Base-by-base conservation (phyloP, 805 yeast genomes). In the Nematodospora valgi region DNA sequence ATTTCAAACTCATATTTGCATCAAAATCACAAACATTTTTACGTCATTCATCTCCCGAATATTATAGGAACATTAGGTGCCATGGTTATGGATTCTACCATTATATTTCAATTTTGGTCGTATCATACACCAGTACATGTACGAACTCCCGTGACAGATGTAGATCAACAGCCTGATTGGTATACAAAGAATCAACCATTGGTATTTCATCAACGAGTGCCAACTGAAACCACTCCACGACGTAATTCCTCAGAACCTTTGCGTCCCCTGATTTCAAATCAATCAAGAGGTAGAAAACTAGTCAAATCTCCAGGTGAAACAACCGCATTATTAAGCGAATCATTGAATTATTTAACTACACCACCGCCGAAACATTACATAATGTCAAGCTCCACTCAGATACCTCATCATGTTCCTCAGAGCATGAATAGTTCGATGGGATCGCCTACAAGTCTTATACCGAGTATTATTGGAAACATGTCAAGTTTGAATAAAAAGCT, bases 31-130 rank as follows among this genome's bases (percentile, higher is more conserved):
- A 11, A 12, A 22, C 12, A 12, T 12, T 11, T 11, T 11, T 22
- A 12, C 24, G 12, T 22, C n/a, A 26, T 17, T 17, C 11, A 17
- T 26, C 51, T 86, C 32, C 95, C 96, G 0, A 88, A 79, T 50
- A 62, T 89, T 20, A 51, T 86, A 12, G 96, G 96, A 1, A 78
- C 88, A 45, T 72, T 83, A 0, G 95, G 96, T 4, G 87, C 96
- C 0, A 73, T 88, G 14, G 43, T 78, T 4, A 86, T 88, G 55
- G 72, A 65, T 43, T 32, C 41, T 14, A 43, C 58, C 12, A 54
- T 66, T 18, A 44, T 66, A 23, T 44, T 54, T 30, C 72, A 66
- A 45, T 59, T 51, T 39, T 23, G 19, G 17, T 13, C 21, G 5
- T 36, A 34, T 18, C 34, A 21, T 10, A 26, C 21, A 10, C 23